Conservation (phyloP, 148 eudicot species). For the Nepenthes gracilis region DNA sequence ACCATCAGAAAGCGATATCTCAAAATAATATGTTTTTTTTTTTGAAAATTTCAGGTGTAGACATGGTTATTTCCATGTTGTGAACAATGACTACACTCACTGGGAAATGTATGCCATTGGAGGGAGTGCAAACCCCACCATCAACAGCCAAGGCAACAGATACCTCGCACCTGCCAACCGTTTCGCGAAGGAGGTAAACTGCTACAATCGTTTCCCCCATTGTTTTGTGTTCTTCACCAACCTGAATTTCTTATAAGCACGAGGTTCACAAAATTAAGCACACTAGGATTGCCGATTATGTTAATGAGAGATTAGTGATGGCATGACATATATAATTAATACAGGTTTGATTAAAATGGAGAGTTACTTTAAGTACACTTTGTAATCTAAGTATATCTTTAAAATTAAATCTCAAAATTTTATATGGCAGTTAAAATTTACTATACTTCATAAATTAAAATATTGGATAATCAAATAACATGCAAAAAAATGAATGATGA, state of each 20-base stretch:
- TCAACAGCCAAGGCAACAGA: constrained; percentile 24
- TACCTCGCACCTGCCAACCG: constrained; percentile 21
- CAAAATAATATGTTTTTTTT: neutral
- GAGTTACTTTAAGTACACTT: neutral
- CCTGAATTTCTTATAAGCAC: neutral
- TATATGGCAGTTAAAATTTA: too few relatives aligned
- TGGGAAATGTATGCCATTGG: constrained; percentile 10
- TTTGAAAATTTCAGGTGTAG: constrained; percentile 1
- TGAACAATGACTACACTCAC: constrained; percentile 8
- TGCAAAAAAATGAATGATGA: too few relatives aligned
- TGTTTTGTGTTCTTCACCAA: neutral
- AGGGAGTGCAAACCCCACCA: constrained; percentile 7
- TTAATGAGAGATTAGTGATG: neutral
- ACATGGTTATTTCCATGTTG: constrained; percentile 6
- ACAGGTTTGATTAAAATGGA: neutral
- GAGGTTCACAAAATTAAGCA: neutral
- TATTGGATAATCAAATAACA: too few relatives aligned
- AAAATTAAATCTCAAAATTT: too few relatives aligned
- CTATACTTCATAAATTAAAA: too few relatives aligned
- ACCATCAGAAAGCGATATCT: neutral
- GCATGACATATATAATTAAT: too few relatives aligned
- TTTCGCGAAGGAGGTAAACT: constrained; percentile 20
- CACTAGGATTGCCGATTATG: neutral
- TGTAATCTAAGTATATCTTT: neutral
- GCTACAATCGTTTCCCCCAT: neutral